Evolutionary conservation across 108 stramenopile species (phyloP).

Genomic region (Fragilaria radians): DNA sequence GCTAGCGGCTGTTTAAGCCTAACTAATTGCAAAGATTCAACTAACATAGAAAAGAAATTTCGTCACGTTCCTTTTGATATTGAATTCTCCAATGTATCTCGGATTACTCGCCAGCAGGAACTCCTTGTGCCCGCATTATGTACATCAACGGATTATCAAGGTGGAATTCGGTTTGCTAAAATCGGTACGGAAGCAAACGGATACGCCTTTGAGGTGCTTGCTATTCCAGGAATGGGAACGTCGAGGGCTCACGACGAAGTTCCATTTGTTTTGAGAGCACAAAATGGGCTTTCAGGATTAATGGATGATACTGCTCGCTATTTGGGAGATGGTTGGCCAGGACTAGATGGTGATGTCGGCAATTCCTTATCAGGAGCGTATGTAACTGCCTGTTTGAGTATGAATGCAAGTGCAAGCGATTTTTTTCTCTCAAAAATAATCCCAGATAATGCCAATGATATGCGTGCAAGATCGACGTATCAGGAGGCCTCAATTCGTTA

Average conservation of each 20-base stretch:
- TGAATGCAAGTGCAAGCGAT: conserved; percentile 55
- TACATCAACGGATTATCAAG: conserved; percentile 63
- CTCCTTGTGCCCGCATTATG: conserved; percentile 70
- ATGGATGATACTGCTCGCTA: conserved; percentile 59
- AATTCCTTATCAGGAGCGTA: conserved; percentile 58
- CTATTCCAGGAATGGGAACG: conserved; percentile 74
- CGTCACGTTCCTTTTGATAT: conserved; percentile 70
- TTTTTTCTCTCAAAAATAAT: conserved; percentile 71
- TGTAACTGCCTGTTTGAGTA: conserved; percentile 38
- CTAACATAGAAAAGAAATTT: conserved; percentile 14
- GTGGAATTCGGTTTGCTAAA: conserved; percentile 78
- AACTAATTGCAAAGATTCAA: neutral
- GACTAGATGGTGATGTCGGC: conserved; percentile 36
- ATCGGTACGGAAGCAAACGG: conserved; percentile 64
- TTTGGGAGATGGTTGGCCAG: conserved; percentile 77
- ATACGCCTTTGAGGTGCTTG: conserved; percentile 70
- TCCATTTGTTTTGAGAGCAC: conserved; percentile 57
- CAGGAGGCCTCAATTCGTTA: conserved; percentile 55
- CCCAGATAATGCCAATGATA: conserved; percentile 27
- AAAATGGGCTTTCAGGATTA: conserved; percentile 26
- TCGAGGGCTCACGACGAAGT: conserved; percentile 18
- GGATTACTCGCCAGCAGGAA: conserved; percentile 46
- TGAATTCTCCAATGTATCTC: conserved; percentile 37
- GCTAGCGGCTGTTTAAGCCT: conserved; percentile 58
- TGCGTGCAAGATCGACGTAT: conserved; percentile 33